These are phyloP conservation scores for Paramecium octaurelia DNA, from an alignment of 73 alveolate species.

Conservation along the genomic window DNA sequence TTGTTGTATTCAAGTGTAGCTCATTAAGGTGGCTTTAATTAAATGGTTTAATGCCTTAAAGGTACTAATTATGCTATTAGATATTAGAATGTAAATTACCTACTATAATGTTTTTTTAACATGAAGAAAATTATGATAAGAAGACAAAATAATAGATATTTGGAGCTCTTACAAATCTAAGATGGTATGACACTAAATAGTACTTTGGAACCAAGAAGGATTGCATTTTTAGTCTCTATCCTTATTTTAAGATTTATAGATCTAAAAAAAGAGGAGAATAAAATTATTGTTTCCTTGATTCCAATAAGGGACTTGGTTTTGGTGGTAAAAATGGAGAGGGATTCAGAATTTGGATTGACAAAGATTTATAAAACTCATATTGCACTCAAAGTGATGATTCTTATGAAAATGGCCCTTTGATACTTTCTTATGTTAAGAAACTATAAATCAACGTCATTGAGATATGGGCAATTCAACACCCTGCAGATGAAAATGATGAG, in stretches of 20 bases:
- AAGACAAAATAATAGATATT: neutral
- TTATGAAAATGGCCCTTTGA: neutral
- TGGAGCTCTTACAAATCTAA: neutral
- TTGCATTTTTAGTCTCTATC: neutral
- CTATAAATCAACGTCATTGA: neutral
- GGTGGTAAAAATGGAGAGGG: neutral
- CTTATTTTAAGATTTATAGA: slow-evolving; percentile 1
- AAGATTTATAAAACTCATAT: neutral
- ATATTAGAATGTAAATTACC: neutral
- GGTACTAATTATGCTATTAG: neutral
- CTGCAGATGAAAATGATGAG: neutral
- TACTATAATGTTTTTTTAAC: neutral
- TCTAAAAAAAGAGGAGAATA: neutral
- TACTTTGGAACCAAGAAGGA: slow-evolving; percentile 6
- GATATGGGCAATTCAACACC: neutral
- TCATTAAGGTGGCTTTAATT: neutral
- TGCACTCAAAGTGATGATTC: neutral
- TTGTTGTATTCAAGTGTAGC: neutral
- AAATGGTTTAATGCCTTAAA: neutral
- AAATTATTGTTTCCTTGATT: neutral
- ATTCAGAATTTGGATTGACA: slow-evolving; percentile 11
- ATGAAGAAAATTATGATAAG: neutral
- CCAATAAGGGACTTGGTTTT: neutral
- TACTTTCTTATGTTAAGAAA: neutral
- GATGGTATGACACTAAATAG: neutral